Evolutionary conservation across 257 asterid species (phyloP).

Genomic region (Salvia rosmarinus): DNA sequence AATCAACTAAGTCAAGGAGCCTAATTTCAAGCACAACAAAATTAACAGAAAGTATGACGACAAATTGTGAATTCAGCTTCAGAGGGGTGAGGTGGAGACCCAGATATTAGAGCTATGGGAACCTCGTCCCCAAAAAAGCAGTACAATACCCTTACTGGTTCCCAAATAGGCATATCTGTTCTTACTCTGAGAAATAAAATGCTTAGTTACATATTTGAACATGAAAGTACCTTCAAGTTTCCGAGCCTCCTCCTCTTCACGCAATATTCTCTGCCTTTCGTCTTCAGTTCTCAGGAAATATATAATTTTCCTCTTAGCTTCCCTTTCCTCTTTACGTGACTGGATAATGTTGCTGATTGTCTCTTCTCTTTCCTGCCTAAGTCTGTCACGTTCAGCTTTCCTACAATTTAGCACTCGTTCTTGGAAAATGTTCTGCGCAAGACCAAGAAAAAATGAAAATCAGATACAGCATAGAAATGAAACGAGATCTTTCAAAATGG

Average conservation of each 20-base stretch:
- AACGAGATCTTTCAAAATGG: too few relatives aligned
- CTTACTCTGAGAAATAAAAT: not conserved
- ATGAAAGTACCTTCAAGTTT: slow-evolving; percentile 73
- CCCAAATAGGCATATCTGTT: not conserved
- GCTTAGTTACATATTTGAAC: not conserved
- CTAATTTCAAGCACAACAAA: too few relatives aligned
- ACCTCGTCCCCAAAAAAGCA: not conserved
- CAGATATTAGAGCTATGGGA: not conserved
- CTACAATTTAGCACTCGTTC: slow-evolving; percentile 30
- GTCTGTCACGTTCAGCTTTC: slow-evolving; percentile 30
- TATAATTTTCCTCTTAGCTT: slow-evolving; percentile 64
- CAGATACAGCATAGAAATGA: too few relatives aligned
- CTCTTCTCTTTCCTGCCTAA: slow-evolving; percentile 30
- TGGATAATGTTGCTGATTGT: slow-evolving; percentile 49
- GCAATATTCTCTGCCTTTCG: slow-evolving; percentile 65
- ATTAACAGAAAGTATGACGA: not conserved
- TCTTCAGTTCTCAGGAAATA: slow-evolving; percentile 70
- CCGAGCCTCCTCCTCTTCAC: slow-evolving; percentile 80
- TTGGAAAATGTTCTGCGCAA: slow-evolving; percentile 22
- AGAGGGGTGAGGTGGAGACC: not conserved
- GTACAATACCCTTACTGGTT: not conserved
- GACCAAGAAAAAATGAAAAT: not conserved
- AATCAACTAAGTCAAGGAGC: too few relatives aligned
- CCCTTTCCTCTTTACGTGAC: slow-evolving; percentile 70
- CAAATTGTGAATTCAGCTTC: not conserved